phyloP scores from a whole-genome alignment of 2,329 filamentous ascomycete genomes.

The Scedosporium minutisporum region DNA sequence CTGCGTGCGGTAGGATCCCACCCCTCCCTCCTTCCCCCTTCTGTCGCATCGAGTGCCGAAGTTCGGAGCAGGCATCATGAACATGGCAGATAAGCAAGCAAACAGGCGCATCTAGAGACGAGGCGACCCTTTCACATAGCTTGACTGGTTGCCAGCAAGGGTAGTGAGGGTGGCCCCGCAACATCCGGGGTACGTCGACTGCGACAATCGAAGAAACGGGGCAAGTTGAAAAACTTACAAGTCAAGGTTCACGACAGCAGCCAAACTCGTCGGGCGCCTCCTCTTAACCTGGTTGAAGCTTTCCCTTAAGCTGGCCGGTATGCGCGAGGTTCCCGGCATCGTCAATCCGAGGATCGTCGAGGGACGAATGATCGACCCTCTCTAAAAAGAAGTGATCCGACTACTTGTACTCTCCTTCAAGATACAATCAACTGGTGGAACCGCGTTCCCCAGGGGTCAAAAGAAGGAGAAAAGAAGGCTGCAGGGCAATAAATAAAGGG shows the following conservation, averaged over 20 bases:
- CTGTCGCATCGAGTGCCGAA: too few species aligned
- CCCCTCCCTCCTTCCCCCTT: too few species aligned
- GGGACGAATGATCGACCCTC: slow-evolving; percentile 1
- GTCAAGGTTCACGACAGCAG: slow-evolving; percentile 56
- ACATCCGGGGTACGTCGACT: background rate
- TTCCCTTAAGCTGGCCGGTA: slow-evolving; percentile 62
- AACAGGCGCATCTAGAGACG: background rate
- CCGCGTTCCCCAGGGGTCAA: background rate
- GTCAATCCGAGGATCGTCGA: slow-evolving; percentile 12
- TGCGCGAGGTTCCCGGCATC: slow-evolving; percentile 59
- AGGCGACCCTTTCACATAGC: too few species aligned
- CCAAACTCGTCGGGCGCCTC: slow-evolving; percentile 42
- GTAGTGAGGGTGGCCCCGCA: too few species aligned
- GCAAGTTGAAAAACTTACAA: slow-evolving; percentile 42
- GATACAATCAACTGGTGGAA: background rate
- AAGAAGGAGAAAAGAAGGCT: too few species aligned
- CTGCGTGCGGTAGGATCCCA: too few species aligned
- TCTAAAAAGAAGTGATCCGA: background rate
- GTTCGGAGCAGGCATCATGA: too few species aligned
- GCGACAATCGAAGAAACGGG: background rate
- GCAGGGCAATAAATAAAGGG: background rate
- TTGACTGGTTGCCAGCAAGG: too few species aligned
- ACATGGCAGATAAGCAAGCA: background rate
- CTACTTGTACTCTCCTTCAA: background rate
- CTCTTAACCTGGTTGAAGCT: slow-evolving; percentile 53